A percentile compares a stretch with the other conserved stretches of the same genome.
These are phyloP conservation scores for Bipolaris oryzae DNA, from an alignment of 2,329 filamentous ascomycete species.

Conservation along the genomic window DNA sequence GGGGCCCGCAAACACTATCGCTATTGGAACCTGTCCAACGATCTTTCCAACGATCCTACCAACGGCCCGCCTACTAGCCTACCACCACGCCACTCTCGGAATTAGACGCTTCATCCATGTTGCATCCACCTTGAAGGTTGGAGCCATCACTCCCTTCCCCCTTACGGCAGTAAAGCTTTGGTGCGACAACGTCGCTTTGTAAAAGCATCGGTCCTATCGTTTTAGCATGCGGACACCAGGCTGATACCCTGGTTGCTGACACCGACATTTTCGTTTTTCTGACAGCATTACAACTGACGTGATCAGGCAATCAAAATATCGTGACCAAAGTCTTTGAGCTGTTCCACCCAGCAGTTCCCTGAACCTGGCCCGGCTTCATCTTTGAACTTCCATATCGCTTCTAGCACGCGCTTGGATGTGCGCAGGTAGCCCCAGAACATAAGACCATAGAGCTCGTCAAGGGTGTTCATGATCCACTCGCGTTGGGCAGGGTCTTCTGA, in stretches of 20 bases:
- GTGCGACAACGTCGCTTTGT: not conserved
- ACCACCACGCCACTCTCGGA: no score
- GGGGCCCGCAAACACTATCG: no score
- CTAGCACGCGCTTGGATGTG: constrained; percentile 44
- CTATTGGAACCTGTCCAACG: no score
- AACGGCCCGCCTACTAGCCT: no score
- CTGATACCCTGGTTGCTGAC: not conserved
- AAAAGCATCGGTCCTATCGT: not conserved
- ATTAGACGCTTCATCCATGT: not conserved
- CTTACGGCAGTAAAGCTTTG: not conserved
- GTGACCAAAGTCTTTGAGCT: constrained; percentile 40
- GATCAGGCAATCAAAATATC: constrained; percentile 44
- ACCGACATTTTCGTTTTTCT: not conserved
- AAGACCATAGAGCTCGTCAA: constrained; percentile 41
- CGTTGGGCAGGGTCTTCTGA: constrained; percentile 56
- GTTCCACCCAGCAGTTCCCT: constrained; percentile 44
- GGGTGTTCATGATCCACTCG: constrained; percentile 59
- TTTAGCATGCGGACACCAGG: not conserved
- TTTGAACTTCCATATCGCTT: constrained; percentile 44
- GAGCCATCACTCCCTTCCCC: not conserved
- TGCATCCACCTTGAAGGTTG: not conserved
- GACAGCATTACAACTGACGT: not conserved
- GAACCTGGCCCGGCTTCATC: constrained; percentile 28
- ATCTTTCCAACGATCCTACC: no score
- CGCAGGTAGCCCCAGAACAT: constrained; percentile 49